Percentiles rank a stretch among this genome's conserved stretches.
Conservation (phyloP, 129 eudicot genomes). For the Mikania micrantha region DNA sequence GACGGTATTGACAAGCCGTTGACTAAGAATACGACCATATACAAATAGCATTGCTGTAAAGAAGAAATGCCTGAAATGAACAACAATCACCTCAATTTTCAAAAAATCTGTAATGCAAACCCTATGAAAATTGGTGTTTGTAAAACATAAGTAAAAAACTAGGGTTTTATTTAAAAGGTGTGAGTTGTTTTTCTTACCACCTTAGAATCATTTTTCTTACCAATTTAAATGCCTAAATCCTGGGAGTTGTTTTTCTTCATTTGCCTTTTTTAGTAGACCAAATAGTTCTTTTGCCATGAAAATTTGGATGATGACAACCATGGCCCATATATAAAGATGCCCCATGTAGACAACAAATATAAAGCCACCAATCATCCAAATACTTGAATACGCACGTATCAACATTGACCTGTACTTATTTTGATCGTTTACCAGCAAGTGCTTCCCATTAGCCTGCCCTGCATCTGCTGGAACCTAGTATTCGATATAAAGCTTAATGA, state of each 20-base stretch:
- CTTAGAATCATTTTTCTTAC: constrained; percentile 28
- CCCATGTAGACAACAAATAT: constrained; percentile 79
- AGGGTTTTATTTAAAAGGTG: too few relatives aligned
- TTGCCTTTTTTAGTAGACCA: constrained; percentile 58
- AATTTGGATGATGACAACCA: constrained; percentile 85
- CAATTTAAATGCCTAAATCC: constrained; percentile 89
- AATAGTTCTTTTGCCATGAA: constrained; percentile 92
- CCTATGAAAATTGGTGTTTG: neutral
- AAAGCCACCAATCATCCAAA: constrained; percentile 99
- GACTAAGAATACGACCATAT: constrained; percentile 96
- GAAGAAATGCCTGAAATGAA: constrained; percentile 86
- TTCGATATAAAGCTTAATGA: neutral
- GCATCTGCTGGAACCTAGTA: constrained; percentile 56
- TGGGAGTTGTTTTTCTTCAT: constrained; percentile 81
- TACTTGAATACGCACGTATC: constrained; percentile 68
- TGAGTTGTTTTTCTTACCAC: too few relatives aligned
- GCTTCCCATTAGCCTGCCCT: constrained; percentile 54
- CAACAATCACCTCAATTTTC: neutral
- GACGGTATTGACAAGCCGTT: constrained; percentile 88
- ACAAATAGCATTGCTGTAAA: constrained; percentile 98
- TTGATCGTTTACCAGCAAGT: constrained; percentile 60
- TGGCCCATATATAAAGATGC: constrained; percentile 94
- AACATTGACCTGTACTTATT: constrained; percentile 85
- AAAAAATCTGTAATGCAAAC: neutral
- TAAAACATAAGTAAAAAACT: too few relatives aligned